Evolutionary conservation across 1,139 yeast species (phyloP).

Genomic region (Diutina mesorugosa): DNA sequence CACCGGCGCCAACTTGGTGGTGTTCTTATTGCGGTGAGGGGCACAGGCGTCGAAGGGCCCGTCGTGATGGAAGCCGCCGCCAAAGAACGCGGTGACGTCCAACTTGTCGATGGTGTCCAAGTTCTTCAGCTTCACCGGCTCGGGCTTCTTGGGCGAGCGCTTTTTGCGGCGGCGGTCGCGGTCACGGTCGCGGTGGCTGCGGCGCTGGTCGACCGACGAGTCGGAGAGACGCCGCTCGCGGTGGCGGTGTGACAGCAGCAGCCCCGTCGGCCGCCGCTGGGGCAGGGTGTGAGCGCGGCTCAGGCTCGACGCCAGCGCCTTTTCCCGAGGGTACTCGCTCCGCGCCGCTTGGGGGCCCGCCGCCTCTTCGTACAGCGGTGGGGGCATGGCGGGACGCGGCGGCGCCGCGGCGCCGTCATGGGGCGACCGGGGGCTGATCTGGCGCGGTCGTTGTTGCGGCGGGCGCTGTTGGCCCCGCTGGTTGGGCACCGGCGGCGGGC

Average conservation of each 20-base stretch:
- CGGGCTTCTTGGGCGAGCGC: slow-evolving; percentile 16
- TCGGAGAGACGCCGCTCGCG: slow-evolving; percentile 5
- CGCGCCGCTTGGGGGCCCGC: slow-evolving; percentile 34
- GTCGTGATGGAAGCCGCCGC: slow-evolving; percentile 95
- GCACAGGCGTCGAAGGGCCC: slow-evolving; percentile 99
- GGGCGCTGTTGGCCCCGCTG: neutral
- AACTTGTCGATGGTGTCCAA: slow-evolving; percentile 89
- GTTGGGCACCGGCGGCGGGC: slow-evolving; percentile 19
- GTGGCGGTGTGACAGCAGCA: slow-evolving; percentile 3
- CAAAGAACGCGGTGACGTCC: slow-evolving; percentile 91
- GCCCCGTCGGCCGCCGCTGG: slow-evolving; percentile 7
- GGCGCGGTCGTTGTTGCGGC: neutral
- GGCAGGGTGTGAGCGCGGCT: slow-evolving; percentile 8
- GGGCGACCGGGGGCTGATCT: neutral
- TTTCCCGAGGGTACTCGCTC: slow-evolving; percentile 41
- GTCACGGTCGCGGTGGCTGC: slow-evolving; percentile 4
- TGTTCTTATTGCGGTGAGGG: slow-evolving; percentile 83
- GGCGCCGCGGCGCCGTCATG: slow-evolving; percentile 7
- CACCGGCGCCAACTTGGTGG: slow-evolving; percentile 72
- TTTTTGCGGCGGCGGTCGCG: slow-evolving; percentile 5
- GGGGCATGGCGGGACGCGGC: slow-evolving; percentile 10
- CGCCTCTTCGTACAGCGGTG: slow-evolving; percentile 61
- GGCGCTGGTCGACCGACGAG: slow-evolving; percentile 3
- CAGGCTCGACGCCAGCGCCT: slow-evolving; percentile 15
- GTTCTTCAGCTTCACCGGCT: slow-evolving; percentile 37